These are phyloP conservation scores for Salvia miltiorrhiza DNA, from an alignment of 257 asterid species.

Conservation along the genomic window DNA sequence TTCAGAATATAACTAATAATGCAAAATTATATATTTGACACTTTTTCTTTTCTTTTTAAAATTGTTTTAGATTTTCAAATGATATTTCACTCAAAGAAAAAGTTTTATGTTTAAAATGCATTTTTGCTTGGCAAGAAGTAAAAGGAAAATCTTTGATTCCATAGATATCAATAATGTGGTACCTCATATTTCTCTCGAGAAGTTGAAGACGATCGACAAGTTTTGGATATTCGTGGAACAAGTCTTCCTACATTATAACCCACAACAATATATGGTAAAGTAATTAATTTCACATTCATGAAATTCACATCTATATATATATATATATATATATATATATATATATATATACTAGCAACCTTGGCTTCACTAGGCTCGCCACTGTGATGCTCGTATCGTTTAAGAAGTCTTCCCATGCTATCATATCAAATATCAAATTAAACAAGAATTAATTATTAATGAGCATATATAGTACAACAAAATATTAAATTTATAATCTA, in stretches of 20 bases:
- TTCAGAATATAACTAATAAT: too few species aligned
- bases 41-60: too few species aligned
- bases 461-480: too few species aligned
- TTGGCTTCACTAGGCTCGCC: conserved; percentile 28
- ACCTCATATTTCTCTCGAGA: conserved; percentile 70
- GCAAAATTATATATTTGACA: too few species aligned
- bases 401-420: conserved; percentile 64
- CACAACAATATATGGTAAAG: conserved; percentile 1
- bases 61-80: too few species aligned
- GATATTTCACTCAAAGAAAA: too few species aligned
- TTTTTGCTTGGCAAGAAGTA: too few species aligned
- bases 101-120: too few species aligned
- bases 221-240: conserved; percentile 55
- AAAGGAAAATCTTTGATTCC: not conserved
- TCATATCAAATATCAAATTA: conserved; percentile 5
- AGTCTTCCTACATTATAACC: conserved; percentile 44
- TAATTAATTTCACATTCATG: too few species aligned
- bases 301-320: too few species aligned
- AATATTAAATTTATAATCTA: too few species aligned
- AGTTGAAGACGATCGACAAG: conserved; percentile 62
- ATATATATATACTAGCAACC: conserved; percentile 37
- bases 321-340: too few species aligned
- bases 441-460: not conserved
- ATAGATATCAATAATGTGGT: not conserved
- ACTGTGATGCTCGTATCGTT: conserved; percentile 52